These are phyloP conservation scores for Lodderomyces margitis DNA, from an alignment of 1,139 yeast species.

Conservation along the genomic window DNA sequence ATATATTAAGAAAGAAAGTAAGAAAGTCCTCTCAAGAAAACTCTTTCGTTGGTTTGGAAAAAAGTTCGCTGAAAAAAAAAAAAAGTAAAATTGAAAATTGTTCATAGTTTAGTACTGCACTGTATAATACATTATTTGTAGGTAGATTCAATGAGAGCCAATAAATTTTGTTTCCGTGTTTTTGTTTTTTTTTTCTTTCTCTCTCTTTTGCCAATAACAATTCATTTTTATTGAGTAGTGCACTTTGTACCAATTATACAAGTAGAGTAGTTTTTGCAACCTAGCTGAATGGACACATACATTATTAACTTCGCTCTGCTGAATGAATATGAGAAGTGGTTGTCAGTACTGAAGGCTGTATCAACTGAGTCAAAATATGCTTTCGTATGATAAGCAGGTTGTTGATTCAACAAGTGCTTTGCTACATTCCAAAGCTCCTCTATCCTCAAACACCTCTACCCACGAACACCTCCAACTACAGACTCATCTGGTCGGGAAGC, in stretches of 20 bases:
- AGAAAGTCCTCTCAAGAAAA: conserved; percentile 1
- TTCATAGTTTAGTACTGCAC: background rate
- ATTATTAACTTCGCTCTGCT: too few species aligned
- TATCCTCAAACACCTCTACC: too few species aligned
- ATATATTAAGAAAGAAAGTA: conserved; percentile 3
- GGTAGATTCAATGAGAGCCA: conserved; percentile 1
- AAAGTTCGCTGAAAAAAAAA: background rate
- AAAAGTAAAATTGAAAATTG: conserved; percentile 9
- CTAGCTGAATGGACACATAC: conserved; percentile 5
- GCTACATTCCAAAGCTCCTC: too few species aligned
- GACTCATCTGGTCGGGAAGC: too few species aligned
- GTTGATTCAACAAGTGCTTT: too few species aligned
- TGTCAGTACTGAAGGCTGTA: too few species aligned
- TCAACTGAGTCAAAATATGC: too few species aligned
- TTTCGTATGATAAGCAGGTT: too few species aligned
- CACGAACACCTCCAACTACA: too few species aligned
- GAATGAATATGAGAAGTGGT: too few species aligned
- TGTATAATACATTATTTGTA: background rate
- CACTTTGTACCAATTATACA: background rate
- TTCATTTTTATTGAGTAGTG: background rate
- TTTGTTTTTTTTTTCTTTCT: background rate
- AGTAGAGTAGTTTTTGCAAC: background rate
- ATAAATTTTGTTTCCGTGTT: conserved; percentile 5
- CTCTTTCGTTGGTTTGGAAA: conserved; percentile 6
- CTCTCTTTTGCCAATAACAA: background rate